These are phyloP conservation scores for Kodamaea plutei DNA, from an alignment of 1,139 yeast genomes.

Conservation along the genomic window DNA sequence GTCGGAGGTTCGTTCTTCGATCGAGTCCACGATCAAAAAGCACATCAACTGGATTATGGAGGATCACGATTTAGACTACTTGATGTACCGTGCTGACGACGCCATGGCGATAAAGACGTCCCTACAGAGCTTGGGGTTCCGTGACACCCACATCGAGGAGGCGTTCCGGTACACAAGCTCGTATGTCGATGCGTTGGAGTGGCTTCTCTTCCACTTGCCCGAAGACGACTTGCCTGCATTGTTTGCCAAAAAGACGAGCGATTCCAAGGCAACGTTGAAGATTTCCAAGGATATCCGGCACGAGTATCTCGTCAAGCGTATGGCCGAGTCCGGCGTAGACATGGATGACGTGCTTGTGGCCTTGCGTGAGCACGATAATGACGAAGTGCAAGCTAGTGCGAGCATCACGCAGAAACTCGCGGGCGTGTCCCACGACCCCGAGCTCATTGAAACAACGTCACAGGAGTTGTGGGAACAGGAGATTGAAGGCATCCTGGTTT, in stretches of 20 bases:
- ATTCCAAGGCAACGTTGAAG: conserved; percentile 45
- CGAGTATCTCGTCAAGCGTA: conserved; percentile 47
- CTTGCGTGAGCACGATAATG: conserved; percentile 35
- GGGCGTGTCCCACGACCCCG: conserved; percentile 37
- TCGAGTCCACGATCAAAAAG: conserved; percentile 51
- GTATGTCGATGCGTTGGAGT: conserved; percentile 62
- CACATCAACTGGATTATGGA: conserved; percentile 52
- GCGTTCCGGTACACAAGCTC: conserved; percentile 57
- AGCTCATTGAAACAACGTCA: conserved; percentile 72
- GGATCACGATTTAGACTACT: conserved; percentile 8
- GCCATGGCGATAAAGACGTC: conserved; percentile 10
- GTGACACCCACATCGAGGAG: conserved; percentile 65
- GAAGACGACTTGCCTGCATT: conserved; percentile 83
- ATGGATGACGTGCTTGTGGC: conserved; percentile 56
- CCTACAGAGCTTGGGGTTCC: conserved; percentile 57
- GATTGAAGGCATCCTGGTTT: conserved; percentile 61
- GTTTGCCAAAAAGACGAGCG: conserved; percentile 44
- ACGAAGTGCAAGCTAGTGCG: conserved; percentile 53
- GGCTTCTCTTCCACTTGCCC: conserved; percentile 84
- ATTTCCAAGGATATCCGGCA: conserved; percentile 39
- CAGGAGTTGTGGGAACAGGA: conserved; percentile 70
- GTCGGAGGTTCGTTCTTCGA: conserved; percentile 45
- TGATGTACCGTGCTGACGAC: conserved; percentile 2
- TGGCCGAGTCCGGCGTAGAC: conserved; percentile 67
- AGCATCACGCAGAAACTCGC: conserved; percentile 43